A percentile compares a stretch with the other conserved stretches of the same genome.
phyloP scores from a whole-genome alignment of 495 filamentous ascomycete genomes.

The Glonium stellatum region DNA sequence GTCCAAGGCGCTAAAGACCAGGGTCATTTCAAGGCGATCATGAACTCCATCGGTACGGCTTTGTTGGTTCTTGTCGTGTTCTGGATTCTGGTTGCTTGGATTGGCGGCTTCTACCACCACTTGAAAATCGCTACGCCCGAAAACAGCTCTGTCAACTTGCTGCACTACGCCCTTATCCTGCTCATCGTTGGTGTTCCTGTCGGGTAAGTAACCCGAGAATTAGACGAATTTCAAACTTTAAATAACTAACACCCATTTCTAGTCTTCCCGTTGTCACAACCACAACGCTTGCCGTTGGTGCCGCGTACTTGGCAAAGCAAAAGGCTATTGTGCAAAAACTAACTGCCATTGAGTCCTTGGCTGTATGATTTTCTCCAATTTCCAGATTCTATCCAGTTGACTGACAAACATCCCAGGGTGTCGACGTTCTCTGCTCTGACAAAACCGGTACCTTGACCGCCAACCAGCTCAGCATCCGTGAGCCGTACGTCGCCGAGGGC shows the following conservation, averaged over 20 bases:
- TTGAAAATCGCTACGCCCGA: slow-evolving; percentile 60
- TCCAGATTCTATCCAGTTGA: neutral
- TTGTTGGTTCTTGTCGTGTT: slow-evolving; percentile 65
- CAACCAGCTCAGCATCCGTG: slow-evolving; percentile 68
- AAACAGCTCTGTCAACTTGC: slow-evolving; percentile 48
- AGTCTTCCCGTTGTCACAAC: slow-evolving; percentile 68
- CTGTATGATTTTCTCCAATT: slow-evolving; percentile 23
- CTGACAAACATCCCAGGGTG: slow-evolving; percentile 39
- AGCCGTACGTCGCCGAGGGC: slow-evolving; percentile 67
- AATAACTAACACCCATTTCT: neutral
- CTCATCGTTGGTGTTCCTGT: slow-evolving; percentile 69
- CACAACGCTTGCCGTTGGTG: slow-evolving; percentile 68
- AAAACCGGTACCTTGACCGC: slow-evolving; percentile 65
- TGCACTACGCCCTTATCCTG: slow-evolving; percentile 61
- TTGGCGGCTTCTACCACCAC: slow-evolving; percentile 70
- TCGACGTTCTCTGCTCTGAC: slow-evolving; percentile 69
- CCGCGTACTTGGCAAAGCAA: slow-evolving; percentile 65
- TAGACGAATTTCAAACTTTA: neutral
- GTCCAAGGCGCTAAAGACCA: slow-evolving; percentile 64
- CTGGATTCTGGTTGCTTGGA: slow-evolving; percentile 66
- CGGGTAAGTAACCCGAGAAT: slow-evolving; percentile 30
- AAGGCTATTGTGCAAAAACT: slow-evolving; percentile 73
- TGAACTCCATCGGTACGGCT: slow-evolving; percentile 66
- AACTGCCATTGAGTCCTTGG: slow-evolving; percentile 68
- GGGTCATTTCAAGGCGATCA: slow-evolving; percentile 77